Evolutionary conservation across 768 basidiomycete species (phyloP), one percentile per base, ranked within the genome.

Genomic region (Ephemerocybe angulata): DNA sequence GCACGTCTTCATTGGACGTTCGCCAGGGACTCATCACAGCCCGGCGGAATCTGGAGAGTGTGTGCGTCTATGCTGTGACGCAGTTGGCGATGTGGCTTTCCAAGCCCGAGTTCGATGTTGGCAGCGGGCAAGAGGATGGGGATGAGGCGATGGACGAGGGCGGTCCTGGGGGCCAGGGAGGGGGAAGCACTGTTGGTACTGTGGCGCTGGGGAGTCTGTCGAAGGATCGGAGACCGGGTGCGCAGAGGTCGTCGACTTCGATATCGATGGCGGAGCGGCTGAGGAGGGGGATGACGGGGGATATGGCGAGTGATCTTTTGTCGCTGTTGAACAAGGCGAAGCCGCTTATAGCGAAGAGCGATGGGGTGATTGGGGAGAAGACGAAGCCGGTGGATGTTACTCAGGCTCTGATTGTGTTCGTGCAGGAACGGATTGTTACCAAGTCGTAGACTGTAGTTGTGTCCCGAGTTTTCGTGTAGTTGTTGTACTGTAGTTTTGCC

Each of bases 81-180:
- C 90, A 93, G 63, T 80, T 93, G 30, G 86, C 82, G 6, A 81
- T 88, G 79, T 90, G 87, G 84, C 73, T 90, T 10, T 80, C 82
- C 37, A 88, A 85, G 62, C 85, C 86, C 5, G 88, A 89, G 52
- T 79, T 83, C 59, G 87, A 87, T 46, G 62, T 67, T 1, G n/a
- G n/a, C n/a, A n/a, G n/a, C n/a, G 63, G 65, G 3, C 52, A 67
- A 17, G 84, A 85, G 6, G 64, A 65, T 0, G 80, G 77, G 31
- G 83, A 83, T 31, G 54, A 65, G 50, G 58, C 67, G 25, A 72
- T 76, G 70, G 76, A 77, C 25, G 67, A 66, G 22, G 65, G 60
- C 15, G 52, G 17, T 7, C 12, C 22, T 25, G 22, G 64, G 17
- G 22, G 62, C 24, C 70, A 72, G 17, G 56, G 31, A 3, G 46